Evolutionary conservation across 306 rosid genomes (phyloP).

Genomic region (Pyrus betulifolia): DNA sequence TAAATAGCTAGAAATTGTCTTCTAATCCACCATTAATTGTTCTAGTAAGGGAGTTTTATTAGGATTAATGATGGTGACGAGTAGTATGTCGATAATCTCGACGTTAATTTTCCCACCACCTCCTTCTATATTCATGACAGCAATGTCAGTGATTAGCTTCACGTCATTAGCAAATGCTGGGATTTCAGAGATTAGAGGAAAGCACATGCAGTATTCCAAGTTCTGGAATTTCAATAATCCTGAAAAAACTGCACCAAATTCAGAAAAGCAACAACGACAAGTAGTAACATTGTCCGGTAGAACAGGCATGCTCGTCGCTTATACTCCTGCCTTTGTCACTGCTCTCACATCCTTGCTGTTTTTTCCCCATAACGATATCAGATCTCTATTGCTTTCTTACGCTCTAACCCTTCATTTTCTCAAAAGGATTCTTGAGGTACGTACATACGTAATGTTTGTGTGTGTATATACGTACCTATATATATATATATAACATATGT

Average conservation of each 20-base stretch:
- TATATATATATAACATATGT: neutral
- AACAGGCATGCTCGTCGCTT: slow-evolving; percentile 52
- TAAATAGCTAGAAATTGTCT: neutral
- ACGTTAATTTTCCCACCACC: slow-evolving; percentile 44
- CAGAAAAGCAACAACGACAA: neutral
- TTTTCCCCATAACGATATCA: slow-evolving; percentile 22
- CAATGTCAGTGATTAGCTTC: slow-evolving; percentile 37
- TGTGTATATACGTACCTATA: neutral
- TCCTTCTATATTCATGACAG: slow-evolving; percentile 30
- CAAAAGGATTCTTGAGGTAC: slow-evolving; percentile 70
- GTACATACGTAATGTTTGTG: neutral
- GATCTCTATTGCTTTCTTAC: slow-evolving; percentile 38
- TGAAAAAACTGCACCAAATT: neutral
- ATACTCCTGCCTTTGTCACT: slow-evolving; percentile 59
- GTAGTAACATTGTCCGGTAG: slow-evolving; percentile 26
- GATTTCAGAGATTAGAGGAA: slow-evolving; percentile 42
- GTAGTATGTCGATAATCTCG: neutral
- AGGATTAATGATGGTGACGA: neutral
- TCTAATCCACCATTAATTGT: neutral
- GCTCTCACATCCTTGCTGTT: slow-evolving; percentile 38
- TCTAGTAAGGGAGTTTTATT: neutral
- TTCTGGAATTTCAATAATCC: slow-evolving; percentile 23
- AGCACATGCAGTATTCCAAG: slow-evolving; percentile 62
- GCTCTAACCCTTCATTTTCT: slow-evolving; percentile 67
- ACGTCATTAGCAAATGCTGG: slow-evolving; percentile 26